These are phyloP conservation scores for Saccharomyces pastorianus DNA, from an alignment of 1,139 yeast genomes.

Conservation along the genomic window DNA sequence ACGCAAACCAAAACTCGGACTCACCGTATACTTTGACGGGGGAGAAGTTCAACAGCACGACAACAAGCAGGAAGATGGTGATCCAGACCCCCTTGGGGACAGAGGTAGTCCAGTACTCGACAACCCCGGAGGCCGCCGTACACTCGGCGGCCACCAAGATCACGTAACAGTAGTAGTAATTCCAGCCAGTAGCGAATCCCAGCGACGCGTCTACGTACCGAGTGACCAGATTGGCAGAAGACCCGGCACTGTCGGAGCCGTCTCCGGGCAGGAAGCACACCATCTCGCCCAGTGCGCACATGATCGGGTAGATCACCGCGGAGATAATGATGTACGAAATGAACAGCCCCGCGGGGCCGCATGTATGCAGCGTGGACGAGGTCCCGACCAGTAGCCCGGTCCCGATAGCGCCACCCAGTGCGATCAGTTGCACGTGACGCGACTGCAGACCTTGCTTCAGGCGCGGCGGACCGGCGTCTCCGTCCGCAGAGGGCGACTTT, in stretches of 20 bases:
- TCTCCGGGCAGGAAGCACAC: slow-evolving; percentile 61
- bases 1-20: slow-evolving; percentile 55
- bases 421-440: slow-evolving; percentile 64
- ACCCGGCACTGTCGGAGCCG: slow-evolving; percentile 38
- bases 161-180: slow-evolving; percentile 65
- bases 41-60: slow-evolving; percentile 51
- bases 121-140: slow-evolving; percentile 65
- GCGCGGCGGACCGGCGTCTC: slow-evolving; percentile 1
- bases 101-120: slow-evolving; percentile 47
- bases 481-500: not conserved
- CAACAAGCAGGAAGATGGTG: slow-evolving; percentile 52
- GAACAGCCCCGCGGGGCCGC: slow-evolving; percentile 60
- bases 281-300: slow-evolving; percentile 63
- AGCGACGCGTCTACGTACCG: slow-evolving; percentile 62
- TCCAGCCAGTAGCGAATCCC: slow-evolving; percentile 73
- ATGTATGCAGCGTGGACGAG: slow-evolving; percentile 52
- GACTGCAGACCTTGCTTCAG: slow-evolving; percentile 51
- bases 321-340: slow-evolving; percentile 50
- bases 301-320: slow-evolving; percentile 54
- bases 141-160: slow-evolving; percentile 62
- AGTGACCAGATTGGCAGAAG: slow-evolving; percentile 55
- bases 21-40: slow-evolving; percentile 62
- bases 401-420: slow-evolving; percentile 60
- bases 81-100: slow-evolving; percentile 33
- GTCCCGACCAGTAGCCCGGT: slow-evolving; percentile 58